Evolutionary conservation across 768 basidiomycete genomes (phyloP), one percentile per base, ranked within the genome.

Genomic region (Scleroderma citrinum): DNA sequence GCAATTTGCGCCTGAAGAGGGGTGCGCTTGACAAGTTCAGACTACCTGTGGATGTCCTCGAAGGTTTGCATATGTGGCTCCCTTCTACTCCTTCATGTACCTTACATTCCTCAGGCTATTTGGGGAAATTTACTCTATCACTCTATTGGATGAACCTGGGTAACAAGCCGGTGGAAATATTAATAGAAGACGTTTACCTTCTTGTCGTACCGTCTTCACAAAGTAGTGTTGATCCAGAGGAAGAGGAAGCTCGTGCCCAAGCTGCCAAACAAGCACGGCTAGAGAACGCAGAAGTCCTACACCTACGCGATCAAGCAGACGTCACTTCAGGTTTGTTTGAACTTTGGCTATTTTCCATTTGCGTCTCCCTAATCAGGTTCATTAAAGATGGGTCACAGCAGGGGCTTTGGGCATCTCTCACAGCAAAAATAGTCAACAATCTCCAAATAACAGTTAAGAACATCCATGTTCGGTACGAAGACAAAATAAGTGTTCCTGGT

Each of bases 391-490:
- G 81, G 44, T 74, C 82, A 6, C 66, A 76, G n/a, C 87, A 93
- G 69, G 86, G 88, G 7, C 78, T 95, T 52, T 71, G 89, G 59
- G 77, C 87, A 38, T 91, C 92, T 16, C 70, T 98, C 41, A 81
- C 86, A 37, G 78, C 85, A 39, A 96, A 95, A 63, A 79, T 98
- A 49, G 81, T 98, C 55, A 95, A 98, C 69, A 99, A 99, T 62
- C 67, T 98, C 21, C 96, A 99, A 71, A 82, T 98, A 21, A 93
- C 92, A 12, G 82, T 98, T 51, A 91, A 87, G 69, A 95, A 96
- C 58, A 91, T 99, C 38, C 96, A 99, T 64, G 69, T 98, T 40
- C 85, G 96, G 46, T 99, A 97, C 59, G 96, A 99, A 68, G 96
- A 99, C 70, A 85, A 85, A 44, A 66, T 92, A 58, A 96, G 92